Conservation (phyloP, 495 filamentous ascomycete genomes). For the Entonaema liquescens region DNA sequence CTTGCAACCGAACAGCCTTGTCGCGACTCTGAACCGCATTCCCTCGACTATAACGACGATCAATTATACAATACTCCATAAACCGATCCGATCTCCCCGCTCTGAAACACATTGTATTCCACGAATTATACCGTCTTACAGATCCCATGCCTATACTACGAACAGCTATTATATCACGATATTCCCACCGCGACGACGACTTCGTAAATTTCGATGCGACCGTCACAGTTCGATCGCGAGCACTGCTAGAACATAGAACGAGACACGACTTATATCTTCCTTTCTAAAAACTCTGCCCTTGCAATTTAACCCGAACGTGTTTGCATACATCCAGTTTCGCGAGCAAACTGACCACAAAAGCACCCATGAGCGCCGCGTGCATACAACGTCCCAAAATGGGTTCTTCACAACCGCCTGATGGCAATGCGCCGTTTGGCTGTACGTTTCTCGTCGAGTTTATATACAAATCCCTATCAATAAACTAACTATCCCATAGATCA, state of each 20-base stretch:
- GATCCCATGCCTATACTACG: slow-evolving; percentile 15
- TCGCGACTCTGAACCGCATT: slow-evolving; percentile 20
- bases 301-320: slow-evolving; percentile 4
- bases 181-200: slow-evolving; percentile 1
- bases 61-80: slow-evolving; percentile 23
- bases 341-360: slow-evolving; percentile 29
- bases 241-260: slow-evolving; percentile 20
- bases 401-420: slow-evolving; percentile 52
- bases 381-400: slow-evolving; percentile 59
- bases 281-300: background rate
- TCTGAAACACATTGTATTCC: slow-evolving; percentile 21
- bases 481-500: slow-evolving; percentile 55
- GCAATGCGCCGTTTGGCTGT: slow-evolving; percentile 69
- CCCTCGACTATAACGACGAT: slow-evolving; percentile 32
- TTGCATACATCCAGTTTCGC: slow-evolving; percentile 14
- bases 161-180: slow-evolving; percentile 23
- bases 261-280: slow-evolving; percentile 14
- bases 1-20: slow-evolving; percentile 35
- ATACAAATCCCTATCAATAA: background rate
- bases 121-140: slow-evolving; percentile 17
- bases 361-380: slow-evolving; percentile 55
- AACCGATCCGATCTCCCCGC: slow-evolving; percentile 32
- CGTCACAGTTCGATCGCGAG: slow-evolving; percentile 9
- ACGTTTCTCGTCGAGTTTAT: slow-evolving; percentile 43
- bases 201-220: slow-evolving; percentile 21